These are phyloP conservation scores for Globisporangium orthogonon DNA, from an alignment of 352 stramenopile genomes.

Conservation along the genomic window DNA sequence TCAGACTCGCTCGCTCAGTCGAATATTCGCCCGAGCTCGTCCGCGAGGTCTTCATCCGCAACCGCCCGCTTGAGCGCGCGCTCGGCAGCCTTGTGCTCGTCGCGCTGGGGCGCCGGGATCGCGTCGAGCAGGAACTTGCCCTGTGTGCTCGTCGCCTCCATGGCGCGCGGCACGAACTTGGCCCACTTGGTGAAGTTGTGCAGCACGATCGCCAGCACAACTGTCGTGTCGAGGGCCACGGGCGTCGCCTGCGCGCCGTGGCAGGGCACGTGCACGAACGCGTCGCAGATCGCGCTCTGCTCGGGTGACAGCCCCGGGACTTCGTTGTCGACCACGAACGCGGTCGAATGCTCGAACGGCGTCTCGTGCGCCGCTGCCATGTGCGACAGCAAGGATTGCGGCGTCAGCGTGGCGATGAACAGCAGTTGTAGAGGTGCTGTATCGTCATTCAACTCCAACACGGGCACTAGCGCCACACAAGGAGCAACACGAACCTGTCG, in stretches of 20 bases:
- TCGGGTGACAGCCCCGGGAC: slow-evolving; percentile 45
- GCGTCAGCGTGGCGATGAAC: background rate
- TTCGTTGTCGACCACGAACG: slow-evolving; percentile 79
- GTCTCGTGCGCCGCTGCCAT: slow-evolving; percentile 35
- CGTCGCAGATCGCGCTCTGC: slow-evolving; percentile 58
- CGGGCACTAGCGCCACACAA: no score
- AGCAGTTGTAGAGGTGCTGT: background rate
- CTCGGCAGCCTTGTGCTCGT: slow-evolving; percentile 32
- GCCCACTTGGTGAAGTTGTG: slow-evolving; percentile 64
- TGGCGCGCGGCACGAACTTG: slow-evolving; percentile 44
- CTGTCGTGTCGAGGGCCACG: slow-evolving; percentile 50
- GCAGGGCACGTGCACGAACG: slow-evolving; percentile 53
- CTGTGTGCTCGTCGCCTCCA: slow-evolving; percentile 58
- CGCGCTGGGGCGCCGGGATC: slow-evolving; percentile 40
- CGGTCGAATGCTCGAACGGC: slow-evolving; percentile 44
- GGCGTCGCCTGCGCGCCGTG: slow-evolving; percentile 31
- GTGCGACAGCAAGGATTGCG: background rate
- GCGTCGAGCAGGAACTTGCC: slow-evolving; percentile 74
- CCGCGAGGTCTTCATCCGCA: slow-evolving; percentile 33
- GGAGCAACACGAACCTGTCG: slow-evolving; percentile 1
- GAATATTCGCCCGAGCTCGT: slow-evolving; percentile 47
- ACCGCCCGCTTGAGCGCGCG: slow-evolving; percentile 40
- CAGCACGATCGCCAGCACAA: slow-evolving; percentile 57
- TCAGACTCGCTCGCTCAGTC: slow-evolving; percentile 12
- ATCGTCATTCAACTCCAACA: no score